phyloP scores from a whole-genome alignment of 768 basidiomycete species.

The Suillus hirtellus region DNA sequence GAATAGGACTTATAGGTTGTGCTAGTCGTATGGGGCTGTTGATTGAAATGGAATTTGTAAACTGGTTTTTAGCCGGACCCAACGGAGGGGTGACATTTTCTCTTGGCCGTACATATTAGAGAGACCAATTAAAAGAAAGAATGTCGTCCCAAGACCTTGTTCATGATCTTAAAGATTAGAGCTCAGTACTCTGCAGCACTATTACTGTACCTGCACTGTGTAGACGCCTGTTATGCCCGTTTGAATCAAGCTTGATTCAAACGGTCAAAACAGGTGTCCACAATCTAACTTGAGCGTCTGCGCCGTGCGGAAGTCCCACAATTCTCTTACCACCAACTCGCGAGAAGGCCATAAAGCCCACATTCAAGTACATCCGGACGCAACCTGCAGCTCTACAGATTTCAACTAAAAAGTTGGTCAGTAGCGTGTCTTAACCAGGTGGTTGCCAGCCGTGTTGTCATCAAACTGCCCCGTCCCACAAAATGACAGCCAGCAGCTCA shows the following conservation, averaged over 20 bases:
- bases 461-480: background rate
- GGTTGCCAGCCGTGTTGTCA: background rate
- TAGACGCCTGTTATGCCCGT: background rate
- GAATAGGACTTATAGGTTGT: too few relatives aligned
- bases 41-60: too few relatives aligned
- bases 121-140: background rate
- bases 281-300: background rate
- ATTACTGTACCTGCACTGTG: background rate
- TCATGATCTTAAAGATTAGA: too few relatives aligned
- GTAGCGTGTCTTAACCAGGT: background rate
- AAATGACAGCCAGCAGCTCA: background rate
- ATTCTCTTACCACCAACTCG: background rate
- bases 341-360: background rate
- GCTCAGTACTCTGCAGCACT: background rate
- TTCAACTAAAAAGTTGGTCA: background rate
- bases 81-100: too few relatives aligned
- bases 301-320: background rate
- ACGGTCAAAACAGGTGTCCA: background rate
- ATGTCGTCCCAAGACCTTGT: too few relatives aligned
- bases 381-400: background rate
- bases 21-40: too few relatives aligned
- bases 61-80: too few relatives aligned
- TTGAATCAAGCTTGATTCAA: background rate
- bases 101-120: background rate
- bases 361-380: background rate